Conservation (phyloP, 2,329 filamentous ascomycete genomes). For the Pyrenophora seminiperda region DNA sequence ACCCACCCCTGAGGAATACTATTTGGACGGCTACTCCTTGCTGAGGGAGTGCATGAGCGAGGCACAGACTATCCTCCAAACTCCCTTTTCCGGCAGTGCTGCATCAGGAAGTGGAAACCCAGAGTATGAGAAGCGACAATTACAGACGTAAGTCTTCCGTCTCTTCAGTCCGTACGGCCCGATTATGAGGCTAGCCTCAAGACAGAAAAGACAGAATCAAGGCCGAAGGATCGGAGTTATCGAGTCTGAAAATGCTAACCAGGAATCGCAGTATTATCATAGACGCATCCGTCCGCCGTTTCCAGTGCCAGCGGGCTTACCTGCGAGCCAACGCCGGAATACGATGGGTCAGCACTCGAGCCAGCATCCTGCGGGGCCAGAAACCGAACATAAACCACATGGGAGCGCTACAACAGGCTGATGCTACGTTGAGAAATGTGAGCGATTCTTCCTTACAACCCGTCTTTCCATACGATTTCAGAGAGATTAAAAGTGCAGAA, state of each 20-base stretch:
- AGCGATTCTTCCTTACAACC: conserved; percentile 29
- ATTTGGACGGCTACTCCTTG: conserved; percentile 63
- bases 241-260: conserved; percentile 30
- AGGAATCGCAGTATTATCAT: conserved; percentile 59
- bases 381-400: conserved; percentile 55
- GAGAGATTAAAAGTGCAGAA: neutral
- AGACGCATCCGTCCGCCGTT: conserved; percentile 64
- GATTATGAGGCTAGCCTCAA: neutral
- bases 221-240: neutral
- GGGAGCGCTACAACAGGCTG: conserved; percentile 55
- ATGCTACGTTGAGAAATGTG: conserved; percentile 57
- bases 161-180: no score
- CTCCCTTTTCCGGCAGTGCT: conserved; percentile 56
- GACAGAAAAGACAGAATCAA: neutral
- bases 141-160: conserved; percentile 56
- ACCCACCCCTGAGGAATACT: conserved; percentile 60
- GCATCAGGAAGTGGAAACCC: conserved; percentile 52
- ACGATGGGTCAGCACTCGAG: conserved; percentile 63
- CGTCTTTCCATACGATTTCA: neutral
- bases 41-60: conserved; percentile 62
- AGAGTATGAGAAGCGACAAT: conserved; percentile 62
- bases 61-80: conserved; percentile 60
- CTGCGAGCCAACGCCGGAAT: conserved; percentile 62
- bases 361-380: conserved; percentile 58
- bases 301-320: conserved; percentile 66